phyloP scores from a whole-genome alignment of 371 early-diverging fungal species.

The Circinella umbellata region DNA sequence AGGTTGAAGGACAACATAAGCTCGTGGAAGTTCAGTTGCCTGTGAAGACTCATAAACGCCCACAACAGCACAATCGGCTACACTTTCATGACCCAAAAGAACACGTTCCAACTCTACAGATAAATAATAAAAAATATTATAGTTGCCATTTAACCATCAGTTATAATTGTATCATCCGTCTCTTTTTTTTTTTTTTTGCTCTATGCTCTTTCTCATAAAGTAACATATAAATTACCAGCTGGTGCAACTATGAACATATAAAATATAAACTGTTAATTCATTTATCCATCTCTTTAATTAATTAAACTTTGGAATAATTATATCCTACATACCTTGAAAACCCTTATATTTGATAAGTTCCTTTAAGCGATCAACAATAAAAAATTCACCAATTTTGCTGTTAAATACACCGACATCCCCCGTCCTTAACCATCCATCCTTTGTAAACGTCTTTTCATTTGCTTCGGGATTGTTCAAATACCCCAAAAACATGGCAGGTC shows the following conservation, averaged over 20 bases:
- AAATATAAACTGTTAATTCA: no score
- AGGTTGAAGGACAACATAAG: slow-evolving; percentile 68
- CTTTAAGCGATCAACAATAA: slow-evolving; percentile 75
- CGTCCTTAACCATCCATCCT: slow-evolving; percentile 79
- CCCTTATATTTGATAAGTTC: slow-evolving; percentile 83
- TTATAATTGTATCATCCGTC: no score
- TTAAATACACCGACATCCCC: slow-evolving; percentile 83
- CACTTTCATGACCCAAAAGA: slow-evolving; percentile 64
- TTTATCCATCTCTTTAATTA: no score
- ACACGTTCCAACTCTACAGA: slow-evolving; percentile 75
- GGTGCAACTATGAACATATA: slow-evolving; percentile 54
- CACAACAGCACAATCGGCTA: slow-evolving; percentile 81
- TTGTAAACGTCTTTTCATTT: slow-evolving; percentile 70
- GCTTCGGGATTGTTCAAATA: slow-evolving; percentile 74
- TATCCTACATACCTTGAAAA: slow-evolving; percentile 48
- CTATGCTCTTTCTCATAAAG: no score
- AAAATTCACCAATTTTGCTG: slow-evolving; percentile 58
- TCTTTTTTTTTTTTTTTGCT: no score
- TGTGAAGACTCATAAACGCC: slow-evolving; percentile 54
- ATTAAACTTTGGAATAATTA: no score
- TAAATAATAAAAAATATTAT: not conserved
- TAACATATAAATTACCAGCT: slow-evolving; percentile 29
- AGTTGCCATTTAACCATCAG: no score
- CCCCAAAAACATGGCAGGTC: slow-evolving; percentile 84
- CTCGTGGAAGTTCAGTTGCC: slow-evolving; percentile 82